Base-by-base conservation (phyloP, 1,284 basidiomycete genomes). In the Wolfiporia cocos region DNA sequence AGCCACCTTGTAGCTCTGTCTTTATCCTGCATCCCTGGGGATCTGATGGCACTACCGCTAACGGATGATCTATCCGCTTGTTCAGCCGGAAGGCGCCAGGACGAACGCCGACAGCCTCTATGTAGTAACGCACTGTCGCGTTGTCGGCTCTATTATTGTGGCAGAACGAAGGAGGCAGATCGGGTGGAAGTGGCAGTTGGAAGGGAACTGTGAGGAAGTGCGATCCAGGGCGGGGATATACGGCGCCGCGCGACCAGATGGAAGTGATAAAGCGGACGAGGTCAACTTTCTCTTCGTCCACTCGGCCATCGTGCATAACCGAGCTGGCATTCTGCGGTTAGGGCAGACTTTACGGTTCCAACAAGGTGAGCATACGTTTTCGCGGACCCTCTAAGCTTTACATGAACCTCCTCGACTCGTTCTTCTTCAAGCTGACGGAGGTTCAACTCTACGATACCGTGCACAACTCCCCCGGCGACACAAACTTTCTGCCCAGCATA, bases 91-190 rank as follows among this genome's bases (percentile, higher is more conserved):
- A 40, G n/a, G 34, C 22, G 9, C 53, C 52, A 5, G 44, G 42
- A 11, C 53, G 49, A 4, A 47, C 43, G 6, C 51, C 52, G 24
- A 53, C 49, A 2, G 47, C 48, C 17, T 54, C 48, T 21, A 56
- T 14, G 11, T 40, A 29, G 37, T 56, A 57, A 10, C 39, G 26
- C 6, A 57, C 40, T 5, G 36, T 30, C 9, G 42, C 49, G 6
- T 37, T 19, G n/a, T 32, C 35, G 5, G 24, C 24, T 11, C 22
- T 7, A 22, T 37, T 32, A 6, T 28, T 18, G 40, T 43, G 49
- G 17, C 49, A 17, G 43, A 52, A 56, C 0, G 57, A 58, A 0
- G 58, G 57, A 0, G 54, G 55, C 9, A 54, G 44, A 11, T 42
- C 19, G 1, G 34, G 28, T 3, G 53, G 52, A 1, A 61, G 50